Conservation (phyloP, 257 asterid species). For the Jaltomata sinuosa region DNA sequence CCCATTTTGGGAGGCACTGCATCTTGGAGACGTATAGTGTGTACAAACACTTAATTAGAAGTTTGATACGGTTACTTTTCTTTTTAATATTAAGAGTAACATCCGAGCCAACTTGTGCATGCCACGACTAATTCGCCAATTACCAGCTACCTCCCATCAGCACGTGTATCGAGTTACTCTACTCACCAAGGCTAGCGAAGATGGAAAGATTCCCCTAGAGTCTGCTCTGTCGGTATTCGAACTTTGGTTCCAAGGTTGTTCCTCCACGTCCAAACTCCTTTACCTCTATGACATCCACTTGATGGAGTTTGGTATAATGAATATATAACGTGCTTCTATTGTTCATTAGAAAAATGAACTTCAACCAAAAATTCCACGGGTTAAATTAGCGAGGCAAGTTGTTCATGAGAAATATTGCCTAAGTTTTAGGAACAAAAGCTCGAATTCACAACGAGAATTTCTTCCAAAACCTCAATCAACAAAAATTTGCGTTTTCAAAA, state of each 20-base stretch:
- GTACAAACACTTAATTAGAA: not conserved
- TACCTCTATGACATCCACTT: not conserved
- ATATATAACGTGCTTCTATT: not conserved
- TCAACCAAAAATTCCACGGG: not conserved
- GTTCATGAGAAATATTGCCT: not conserved
- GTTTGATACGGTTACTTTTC: not conserved
- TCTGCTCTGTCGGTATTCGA: not conserved
- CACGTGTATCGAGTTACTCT: not conserved
- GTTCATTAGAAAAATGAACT: not conserved
- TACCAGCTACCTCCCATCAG: not conserved
- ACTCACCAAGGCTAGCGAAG: not conserved
- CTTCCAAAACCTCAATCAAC: not conserved
- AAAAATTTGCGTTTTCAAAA: not conserved
- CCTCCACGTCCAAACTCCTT: not conserved
- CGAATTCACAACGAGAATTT: not conserved
- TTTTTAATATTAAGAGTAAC: not conserved
- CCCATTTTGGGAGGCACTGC: not conserved
- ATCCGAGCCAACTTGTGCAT: not conserved
- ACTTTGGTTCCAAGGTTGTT: not conserved
- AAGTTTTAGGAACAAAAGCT: not conserved
- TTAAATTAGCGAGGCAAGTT: not conserved
- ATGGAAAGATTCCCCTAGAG: not conserved
- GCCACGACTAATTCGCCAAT: not conserved
- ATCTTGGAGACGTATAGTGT: not conserved
- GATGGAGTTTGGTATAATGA: not conserved